Percentiles rank a stretch among this genome's conserved stretches.
Evolutionary conservation across 768 basidiomycete species (phyloP).

Genomic region (Lyophyllum decastes): DNA sequence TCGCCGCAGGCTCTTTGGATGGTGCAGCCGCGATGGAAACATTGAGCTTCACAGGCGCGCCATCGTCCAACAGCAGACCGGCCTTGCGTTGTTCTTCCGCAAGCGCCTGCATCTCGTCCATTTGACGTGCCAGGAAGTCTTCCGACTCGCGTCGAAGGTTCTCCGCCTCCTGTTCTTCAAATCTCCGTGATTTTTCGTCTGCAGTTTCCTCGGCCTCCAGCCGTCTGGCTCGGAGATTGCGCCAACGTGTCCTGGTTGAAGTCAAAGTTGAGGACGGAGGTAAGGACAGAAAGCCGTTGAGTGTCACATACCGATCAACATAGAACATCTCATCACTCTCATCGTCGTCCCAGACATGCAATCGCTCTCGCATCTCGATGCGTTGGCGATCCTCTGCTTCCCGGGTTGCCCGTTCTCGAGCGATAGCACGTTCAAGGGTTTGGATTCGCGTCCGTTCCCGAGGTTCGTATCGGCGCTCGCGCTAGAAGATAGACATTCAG

Average conservation of each 20-base stretch:
- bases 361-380: slow-evolving; percentile 73
- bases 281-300: not conserved
- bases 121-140: slow-evolving; percentile 89
- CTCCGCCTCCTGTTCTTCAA: slow-evolving; percentile 85
- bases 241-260: slow-evolving; percentile 77
- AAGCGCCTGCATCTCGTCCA: slow-evolving; percentile 94
- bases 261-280: not conserved
- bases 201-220: slow-evolving; percentile 79
- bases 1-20: slow-evolving; percentile 43
- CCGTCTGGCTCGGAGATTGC: slow-evolving; percentile 68
- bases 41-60: slow-evolving; percentile 85
- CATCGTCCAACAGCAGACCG: slow-evolving; percentile 88
- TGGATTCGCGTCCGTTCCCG: slow-evolving; percentile 83
- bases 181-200: slow-evolving; percentile 78
- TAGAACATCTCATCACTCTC: slow-evolving; percentile 93
- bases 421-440: slow-evolving; percentile 73
- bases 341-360: slow-evolving; percentile 92
- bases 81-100: slow-evolving; percentile 91
- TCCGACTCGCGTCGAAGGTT: slow-evolving; percentile 90
- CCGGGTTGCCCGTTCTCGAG: slow-evolving; percentile 66
- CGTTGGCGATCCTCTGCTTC: slow-evolving; percentile 83
- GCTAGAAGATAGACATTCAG: slow-evolving; percentile 45
- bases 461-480: slow-evolving; percentile 92
- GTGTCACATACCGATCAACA: slow-evolving; percentile 70
- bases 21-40: slow-evolving; percentile 63